phyloP scores from a whole-genome alignment of 345 rosid genomes.

The Moringa oleifera region DNA sequence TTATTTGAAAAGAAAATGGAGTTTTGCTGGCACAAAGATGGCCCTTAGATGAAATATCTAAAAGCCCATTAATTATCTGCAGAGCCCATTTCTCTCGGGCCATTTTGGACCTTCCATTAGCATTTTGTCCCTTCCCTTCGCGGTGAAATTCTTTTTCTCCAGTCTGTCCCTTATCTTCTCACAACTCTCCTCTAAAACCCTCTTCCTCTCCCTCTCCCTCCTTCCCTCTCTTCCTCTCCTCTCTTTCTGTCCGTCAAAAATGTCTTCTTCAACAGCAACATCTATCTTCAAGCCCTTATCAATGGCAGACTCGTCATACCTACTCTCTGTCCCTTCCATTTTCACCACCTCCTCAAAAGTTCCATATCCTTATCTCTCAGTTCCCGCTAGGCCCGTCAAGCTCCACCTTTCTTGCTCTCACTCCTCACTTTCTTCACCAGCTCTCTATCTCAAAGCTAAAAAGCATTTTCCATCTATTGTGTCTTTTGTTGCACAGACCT shows the following conservation, averaged over 20 bases:
- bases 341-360: slow-evolving; percentile 32
- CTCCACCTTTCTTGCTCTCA: slow-evolving; percentile 29
- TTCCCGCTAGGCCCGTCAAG: slow-evolving; percentile 27
- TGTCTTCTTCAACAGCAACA: slow-evolving; percentile 38
- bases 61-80: background rate
- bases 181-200: slow-evolving; percentile 11
- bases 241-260: slow-evolving; percentile 17
- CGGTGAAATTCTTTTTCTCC: background rate
- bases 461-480: slow-evolving; percentile 35
- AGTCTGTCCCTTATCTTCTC: slow-evolving; percentile 19
- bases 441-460: slow-evolving; percentile 23
- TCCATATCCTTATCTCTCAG: slow-evolving; percentile 27
- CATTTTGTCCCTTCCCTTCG: background rate
- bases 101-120: slow-evolving; percentile 11
- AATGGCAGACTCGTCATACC: slow-evolving; percentile 49
- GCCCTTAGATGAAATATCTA: background rate
- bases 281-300: slow-evolving; percentile 49
- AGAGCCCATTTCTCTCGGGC: slow-evolving; percentile 6
- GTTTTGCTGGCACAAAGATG: background rate
- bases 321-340: slow-evolving; percentile 41
- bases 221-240: slow-evolving; percentile 20
- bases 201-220: slow-evolving; percentile 13
- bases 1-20: background rate
- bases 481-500: slow-evolving; percentile 52
- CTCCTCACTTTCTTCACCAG: slow-evolving; percentile 15